Evolutionary conservation across 2,329 filamentous ascomycete genomes (phyloP), one percentile per base, ranked within the genome.

Genomic region (Xylariaceae sp.): DNA sequence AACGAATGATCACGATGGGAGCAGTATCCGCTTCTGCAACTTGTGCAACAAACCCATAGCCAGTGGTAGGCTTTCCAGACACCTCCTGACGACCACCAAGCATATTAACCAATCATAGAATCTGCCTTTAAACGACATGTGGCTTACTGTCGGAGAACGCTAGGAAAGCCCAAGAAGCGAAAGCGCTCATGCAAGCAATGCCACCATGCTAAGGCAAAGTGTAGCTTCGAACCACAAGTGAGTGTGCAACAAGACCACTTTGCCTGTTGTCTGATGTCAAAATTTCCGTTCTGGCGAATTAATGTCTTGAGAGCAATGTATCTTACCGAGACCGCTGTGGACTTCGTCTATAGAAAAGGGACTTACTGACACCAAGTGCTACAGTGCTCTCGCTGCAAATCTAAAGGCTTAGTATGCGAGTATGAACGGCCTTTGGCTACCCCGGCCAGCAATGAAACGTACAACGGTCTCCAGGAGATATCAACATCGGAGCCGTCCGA

Each of bases 11-110:
- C 4, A 16, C 43, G 46, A 59, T 14, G 31, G 53, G 12, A 49
- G 46, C 26, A 24, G 36, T 23, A 60, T 67, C 36, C 57, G 51
- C 7, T 65, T 67, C 29, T 67, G 67, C 46, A 34, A 52, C 14
- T 24, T 69, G n/a, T 68, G 67, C 43, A 64, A 47, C 39, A 69
- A 69, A 16, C 67, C 67, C 7, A 67, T 67, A 48, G 45, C 56
- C 8, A 63, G 63, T 49, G 65, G 65, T 69, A 56, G 31, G 59
- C 37, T 29, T 37, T 24, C 26, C 31, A 8, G 17, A 19, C 28
- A 16, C n/a, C 16, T 40, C 24, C 23, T 40, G 7, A 23, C 23
- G 0, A 12, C 17, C 14, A 24, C 14, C 6, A 24, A 14, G 45
- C 11, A 36, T 50, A 26, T 19, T 46, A 8, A 52, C 43, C 28